phyloP scores from a whole-genome alignment of 2,329 filamentous ascomycete genomes.

The Leptographium procerum region DNA sequence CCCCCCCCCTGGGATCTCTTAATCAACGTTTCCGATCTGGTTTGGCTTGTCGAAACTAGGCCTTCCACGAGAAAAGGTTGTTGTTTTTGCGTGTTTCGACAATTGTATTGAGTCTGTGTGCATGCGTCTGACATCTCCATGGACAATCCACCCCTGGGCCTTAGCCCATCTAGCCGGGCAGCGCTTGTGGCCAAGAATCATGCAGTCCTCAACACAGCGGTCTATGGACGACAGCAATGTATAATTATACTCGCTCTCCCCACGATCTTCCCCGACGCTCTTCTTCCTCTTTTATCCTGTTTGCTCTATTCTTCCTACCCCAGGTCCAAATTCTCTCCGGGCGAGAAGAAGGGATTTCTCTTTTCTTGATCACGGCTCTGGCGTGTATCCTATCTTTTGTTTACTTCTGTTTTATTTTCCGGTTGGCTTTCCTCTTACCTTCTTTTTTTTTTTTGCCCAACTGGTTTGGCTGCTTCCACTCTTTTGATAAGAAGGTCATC shows the following conservation, averaged over 20 bases:
- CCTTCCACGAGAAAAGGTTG: not conserved
- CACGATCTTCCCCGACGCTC: conserved; percentile 1
- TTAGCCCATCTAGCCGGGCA: conserved; percentile 21
- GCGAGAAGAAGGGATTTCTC: not conserved
- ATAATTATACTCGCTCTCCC: conserved; percentile 26
- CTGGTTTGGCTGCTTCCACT: conserved; percentile 47
- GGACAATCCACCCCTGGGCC: conserved; percentile 18
- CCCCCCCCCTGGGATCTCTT: not conserved
- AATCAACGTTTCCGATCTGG: not conserved
- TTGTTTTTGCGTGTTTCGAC: not conserved
- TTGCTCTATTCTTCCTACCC: not conserved
- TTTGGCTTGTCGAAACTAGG: not conserved
- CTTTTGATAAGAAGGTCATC: conserved; percentile 22
- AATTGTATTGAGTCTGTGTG: not conserved
- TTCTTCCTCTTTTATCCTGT: conserved; percentile 18
- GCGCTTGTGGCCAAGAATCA: conserved; percentile 23
- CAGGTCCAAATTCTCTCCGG: not conserved
- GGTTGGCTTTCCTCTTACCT: too few relatives aligned
- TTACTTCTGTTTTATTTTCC: conserved; percentile 26
- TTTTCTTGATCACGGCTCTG: conserved; percentile 17
- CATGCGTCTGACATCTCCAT: not conserved
- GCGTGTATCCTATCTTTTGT: conserved; percentile 29
- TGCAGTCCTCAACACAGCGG: conserved; percentile 18
- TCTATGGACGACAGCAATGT: conserved; percentile 14
- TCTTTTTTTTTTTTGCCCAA: conserved; percentile 31